phyloP scores from a whole-genome alignment of 2,329 filamentous ascomycete species.

The Pseudocercospora fuligena region DNA sequence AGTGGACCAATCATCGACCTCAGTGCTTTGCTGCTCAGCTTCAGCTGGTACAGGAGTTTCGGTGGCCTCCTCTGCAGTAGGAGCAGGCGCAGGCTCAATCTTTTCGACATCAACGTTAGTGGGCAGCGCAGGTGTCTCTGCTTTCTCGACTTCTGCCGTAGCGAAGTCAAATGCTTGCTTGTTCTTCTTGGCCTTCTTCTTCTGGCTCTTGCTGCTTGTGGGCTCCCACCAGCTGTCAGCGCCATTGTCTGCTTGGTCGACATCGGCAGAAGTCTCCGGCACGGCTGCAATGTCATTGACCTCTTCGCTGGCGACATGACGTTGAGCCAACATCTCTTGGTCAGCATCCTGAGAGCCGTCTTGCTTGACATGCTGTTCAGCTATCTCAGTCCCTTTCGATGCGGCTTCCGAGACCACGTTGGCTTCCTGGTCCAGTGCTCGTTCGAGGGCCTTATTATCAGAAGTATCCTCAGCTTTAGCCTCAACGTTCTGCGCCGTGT shows the following conservation, averaged over 20 bases:
- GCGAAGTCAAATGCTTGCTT: conserved; percentile 14
- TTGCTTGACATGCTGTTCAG: background rate
- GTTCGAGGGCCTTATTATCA: background rate
- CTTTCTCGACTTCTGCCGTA: background rate
- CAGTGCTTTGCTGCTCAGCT: conserved; percentile 5
- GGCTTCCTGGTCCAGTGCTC: background rate
- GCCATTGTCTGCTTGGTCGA: background rate
- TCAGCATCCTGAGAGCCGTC: background rate
- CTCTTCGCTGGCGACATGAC: background rate
- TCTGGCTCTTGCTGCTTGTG: conserved; percentile 22
- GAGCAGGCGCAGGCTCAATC: background rate
- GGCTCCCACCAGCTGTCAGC: background rate
- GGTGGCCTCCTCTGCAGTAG: background rate
- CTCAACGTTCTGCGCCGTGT: background rate
- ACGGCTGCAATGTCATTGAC: background rate
- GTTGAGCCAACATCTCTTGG: background rate
- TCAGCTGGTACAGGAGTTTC: background rate
- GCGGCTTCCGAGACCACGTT: background rate
- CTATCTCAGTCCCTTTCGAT: background rate
- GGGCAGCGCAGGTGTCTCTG: background rate
- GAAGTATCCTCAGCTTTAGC: background rate
- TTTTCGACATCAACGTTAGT: background rate
- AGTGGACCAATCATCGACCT: conserved; percentile 28
- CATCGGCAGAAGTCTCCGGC: background rate
- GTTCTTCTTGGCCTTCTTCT: conserved; percentile 30